phyloP scores from a whole-genome alignment of 306 rosid species.

The Sphenostylis stenocarpa region DNA sequence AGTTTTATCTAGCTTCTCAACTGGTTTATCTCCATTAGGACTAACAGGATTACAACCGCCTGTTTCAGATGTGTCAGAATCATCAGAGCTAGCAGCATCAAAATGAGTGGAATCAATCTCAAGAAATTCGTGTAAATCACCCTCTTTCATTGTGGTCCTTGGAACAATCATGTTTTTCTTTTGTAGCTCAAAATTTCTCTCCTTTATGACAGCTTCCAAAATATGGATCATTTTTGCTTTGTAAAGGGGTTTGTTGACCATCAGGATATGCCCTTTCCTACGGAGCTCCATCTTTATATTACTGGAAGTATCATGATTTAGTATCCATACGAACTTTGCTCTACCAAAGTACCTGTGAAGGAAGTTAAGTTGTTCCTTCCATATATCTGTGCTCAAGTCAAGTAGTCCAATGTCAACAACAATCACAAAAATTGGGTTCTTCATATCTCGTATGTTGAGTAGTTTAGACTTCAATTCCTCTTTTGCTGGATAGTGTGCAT shows the following conservation, averaged over 20 bases:
- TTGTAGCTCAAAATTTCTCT: constrained; percentile 62
- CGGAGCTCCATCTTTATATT: constrained; percentile 86
- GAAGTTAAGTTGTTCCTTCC: constrained; percentile 94
- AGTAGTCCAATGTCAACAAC: constrained; percentile 85
- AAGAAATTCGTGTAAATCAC: constrained; percentile 70
- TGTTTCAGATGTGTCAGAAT: constrained; percentile 64
- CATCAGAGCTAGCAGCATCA: constrained; percentile 78
- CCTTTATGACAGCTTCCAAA: constrained; percentile 73
- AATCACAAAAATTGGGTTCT: constrained; percentile 62
- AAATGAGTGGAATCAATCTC: constrained; percentile 88
- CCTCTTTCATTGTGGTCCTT: constrained; percentile 53
- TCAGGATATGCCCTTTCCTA: constrained; percentile 63
- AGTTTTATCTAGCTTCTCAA: constrained; percentile 35
- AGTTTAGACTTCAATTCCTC: constrained; percentile 61
- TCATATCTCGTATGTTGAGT: constrained; percentile 59
- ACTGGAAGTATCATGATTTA: constrained; percentile 86
- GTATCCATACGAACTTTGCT: constrained; percentile 90
- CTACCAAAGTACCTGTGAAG: constrained; percentile 74
- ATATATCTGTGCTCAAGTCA: constrained; percentile 95
- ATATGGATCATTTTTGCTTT: constrained; percentile 83
- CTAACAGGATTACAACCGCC: constrained; percentile 36
- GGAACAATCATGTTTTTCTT: constrained; percentile 45
- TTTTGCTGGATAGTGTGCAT: constrained; percentile 50
- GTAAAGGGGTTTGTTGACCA: constrained; percentile 87
- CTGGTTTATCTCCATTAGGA: constrained; percentile 42